These are phyloP conservation scores for Mycena albidolilacea DNA, from an alignment of 768 basidiomycete genomes.

Conservation along the genomic window DNA sequence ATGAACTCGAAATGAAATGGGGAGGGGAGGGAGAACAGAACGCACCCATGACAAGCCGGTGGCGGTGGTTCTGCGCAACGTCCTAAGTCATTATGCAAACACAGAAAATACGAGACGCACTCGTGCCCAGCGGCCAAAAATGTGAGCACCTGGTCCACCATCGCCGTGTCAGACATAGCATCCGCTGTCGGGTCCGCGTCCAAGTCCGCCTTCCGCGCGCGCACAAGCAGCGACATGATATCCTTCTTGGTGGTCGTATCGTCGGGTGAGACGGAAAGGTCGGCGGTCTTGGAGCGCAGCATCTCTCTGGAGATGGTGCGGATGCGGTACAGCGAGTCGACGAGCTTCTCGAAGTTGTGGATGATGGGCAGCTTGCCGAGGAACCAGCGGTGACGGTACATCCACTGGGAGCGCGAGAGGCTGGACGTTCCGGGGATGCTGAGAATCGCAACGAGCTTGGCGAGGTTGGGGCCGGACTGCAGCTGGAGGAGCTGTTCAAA, in stretches of 20 bases:
- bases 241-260: conserved; percentile 62
- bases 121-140: conserved; percentile 61
- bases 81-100: background rate
- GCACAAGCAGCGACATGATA: conserved; percentile 67
- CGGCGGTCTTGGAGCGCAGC: conserved; percentile 57
- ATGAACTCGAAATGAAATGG: background rate
- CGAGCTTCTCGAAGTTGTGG: conserved; percentile 34
- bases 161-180: conserved; percentile 61
- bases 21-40: background rate
- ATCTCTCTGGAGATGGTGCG: conserved; percentile 59
- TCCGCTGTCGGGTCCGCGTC: conserved; percentile 52
- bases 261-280: conserved; percentile 48
- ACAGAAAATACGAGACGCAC: conserved; percentile 1
- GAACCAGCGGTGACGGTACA: conserved; percentile 54
- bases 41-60: conserved; percentile 65
- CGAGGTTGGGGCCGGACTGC: conserved; percentile 57
- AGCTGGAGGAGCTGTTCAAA: conserved; percentile 59
- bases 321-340: conserved; percentile 60
- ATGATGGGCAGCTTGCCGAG: conserved; percentile 38
- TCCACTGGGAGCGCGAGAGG: conserved; percentile 53
- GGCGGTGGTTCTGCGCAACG: conserved; percentile 52
- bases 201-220: conserved; percentile 56
- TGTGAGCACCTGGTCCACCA: conserved; percentile 70
- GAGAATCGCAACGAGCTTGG: conserved; percentile 53
- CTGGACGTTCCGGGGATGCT: conserved; percentile 54